Percentiles rank a stretch among this genome's conserved stretches.
phyloP scores from a whole-genome alignment of 2,329 filamentous ascomycete species.

The Epichloe sibirici region DNA sequence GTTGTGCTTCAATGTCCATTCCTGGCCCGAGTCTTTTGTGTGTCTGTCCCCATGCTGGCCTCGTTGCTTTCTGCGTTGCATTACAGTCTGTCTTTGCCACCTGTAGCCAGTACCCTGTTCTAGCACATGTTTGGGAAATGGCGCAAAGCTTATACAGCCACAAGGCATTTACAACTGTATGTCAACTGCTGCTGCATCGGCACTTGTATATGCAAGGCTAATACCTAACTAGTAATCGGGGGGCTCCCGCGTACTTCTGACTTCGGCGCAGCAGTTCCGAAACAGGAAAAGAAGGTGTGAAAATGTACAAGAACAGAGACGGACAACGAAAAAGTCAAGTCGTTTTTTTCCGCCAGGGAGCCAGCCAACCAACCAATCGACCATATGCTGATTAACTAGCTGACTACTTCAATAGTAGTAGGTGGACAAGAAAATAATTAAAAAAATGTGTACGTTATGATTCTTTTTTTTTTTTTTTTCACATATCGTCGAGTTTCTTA shows the following conservation, averaged over 20 bases:
- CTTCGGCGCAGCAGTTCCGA: not conserved
- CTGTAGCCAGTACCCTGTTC: not conserved
- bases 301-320: not conserved
- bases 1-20: constrained; percentile 7
- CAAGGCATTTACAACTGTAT: not conserved
- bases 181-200: not conserved
- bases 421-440: not conserved
- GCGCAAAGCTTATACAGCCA: not conserved
- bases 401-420: too few species aligned
- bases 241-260: not conserved
- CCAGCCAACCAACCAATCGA: too few species aligned
- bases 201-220: not conserved
- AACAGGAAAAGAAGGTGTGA: not conserved
- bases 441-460: not conserved
- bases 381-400: too few species aligned
- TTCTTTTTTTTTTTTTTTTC: not conserved
- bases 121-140: not conserved
- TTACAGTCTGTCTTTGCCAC: too few species aligned
- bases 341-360: too few species aligned
- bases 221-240: not conserved
- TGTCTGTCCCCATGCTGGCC: not conserved
- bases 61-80: too few species aligned
- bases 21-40: not conserved
- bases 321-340: not conserved
- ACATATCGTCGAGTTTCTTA: constrained; percentile 23